Evolutionary conservation across 1,284 basidiomycete genomes (phyloP).

Genomic region (Phlebopus sp.): DNA sequence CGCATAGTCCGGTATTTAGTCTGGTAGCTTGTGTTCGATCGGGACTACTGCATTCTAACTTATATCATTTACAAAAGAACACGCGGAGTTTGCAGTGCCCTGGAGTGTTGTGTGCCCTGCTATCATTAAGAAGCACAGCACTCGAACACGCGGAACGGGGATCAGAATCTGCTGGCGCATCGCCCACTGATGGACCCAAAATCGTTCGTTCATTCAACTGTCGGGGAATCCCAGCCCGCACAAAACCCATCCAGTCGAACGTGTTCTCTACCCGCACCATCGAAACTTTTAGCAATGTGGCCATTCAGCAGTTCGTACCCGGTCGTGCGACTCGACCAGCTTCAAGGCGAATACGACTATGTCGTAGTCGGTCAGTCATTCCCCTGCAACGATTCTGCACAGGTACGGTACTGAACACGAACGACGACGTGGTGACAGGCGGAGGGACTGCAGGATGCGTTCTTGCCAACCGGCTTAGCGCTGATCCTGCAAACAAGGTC

Average conservation of each 20-base stretch:
- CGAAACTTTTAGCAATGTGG: not conserved
- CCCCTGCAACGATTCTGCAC: not conserved
- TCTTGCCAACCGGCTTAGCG: constrained; percentile 34
- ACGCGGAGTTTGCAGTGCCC: no score
- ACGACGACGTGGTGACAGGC: not conserved
- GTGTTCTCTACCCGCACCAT: not conserved
- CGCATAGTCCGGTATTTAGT: no score
- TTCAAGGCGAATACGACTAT: constrained; percentile 5
- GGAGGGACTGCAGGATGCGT: constrained; percentile 38
- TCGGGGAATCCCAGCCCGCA: no score
- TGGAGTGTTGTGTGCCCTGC: no score
- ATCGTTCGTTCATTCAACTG: no score
- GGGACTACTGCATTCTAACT: no score
- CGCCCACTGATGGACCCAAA: no score
- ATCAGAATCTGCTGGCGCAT: no score
- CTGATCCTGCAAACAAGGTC: constrained; percentile 24
- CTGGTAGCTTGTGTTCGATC: no score
- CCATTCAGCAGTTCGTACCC: not conserved
- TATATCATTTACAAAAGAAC: not conserved
- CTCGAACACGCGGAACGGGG: no score
- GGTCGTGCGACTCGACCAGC: not conserved
- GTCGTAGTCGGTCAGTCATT: constrained; percentile 4
- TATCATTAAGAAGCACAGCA: no score
- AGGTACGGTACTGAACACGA: not conserved
- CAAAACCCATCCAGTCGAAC: not conserved